Base-by-base conservation (phyloP, 805 yeast genomes). In the Priceomyces castillae region DNA sequence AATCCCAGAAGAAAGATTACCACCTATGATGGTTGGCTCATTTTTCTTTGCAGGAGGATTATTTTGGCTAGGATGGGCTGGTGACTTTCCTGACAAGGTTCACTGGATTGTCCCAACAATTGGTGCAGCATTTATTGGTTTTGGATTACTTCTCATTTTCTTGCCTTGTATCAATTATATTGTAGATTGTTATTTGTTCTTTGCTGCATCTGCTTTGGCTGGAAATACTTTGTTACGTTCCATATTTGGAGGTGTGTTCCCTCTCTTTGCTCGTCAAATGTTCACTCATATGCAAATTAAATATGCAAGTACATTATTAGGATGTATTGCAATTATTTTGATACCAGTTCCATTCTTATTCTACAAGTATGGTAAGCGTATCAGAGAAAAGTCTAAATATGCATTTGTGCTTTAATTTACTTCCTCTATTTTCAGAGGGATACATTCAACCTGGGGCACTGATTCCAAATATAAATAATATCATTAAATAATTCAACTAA, bases 51-150 rank as follows among this genome's bases (percentile, higher is more conserved):
- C 95, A 22, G 70, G 80, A 41, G 96, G 96, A 41, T 69, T 89
- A 48, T 73, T 89, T 56, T 86, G 96, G 96, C 73, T 90, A 61
- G 79, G 86, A 44, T 90, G 96, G 96, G 71, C 92, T 7, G 96
- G 96, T 58, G 76, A 79, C 49, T 90, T 82, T 63, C 82, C 78
- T 39, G 63, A 82, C 28, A 64, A 64, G n/a, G 78, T 87, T 30
- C 96, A 84, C 58, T 90, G 92, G 92, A 82, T 81, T 36, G 84
- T 81, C 5, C 72, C 81, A n/a, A 68, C 69, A 7, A 51, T 76
- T 16, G 73, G 78, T 42, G 79, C 80, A 3, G 57, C 67, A 1
- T 55, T 57, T 37, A 48, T 62, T 41, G 73, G 72, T 17, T 49
- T 54, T 48, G 84, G 84, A 7, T 71, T 80, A 48, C 62, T 81